Base-by-base conservation (phyloP, 371 early-diverging fungal genomes). In the Mucor lusitanicus region DNA sequence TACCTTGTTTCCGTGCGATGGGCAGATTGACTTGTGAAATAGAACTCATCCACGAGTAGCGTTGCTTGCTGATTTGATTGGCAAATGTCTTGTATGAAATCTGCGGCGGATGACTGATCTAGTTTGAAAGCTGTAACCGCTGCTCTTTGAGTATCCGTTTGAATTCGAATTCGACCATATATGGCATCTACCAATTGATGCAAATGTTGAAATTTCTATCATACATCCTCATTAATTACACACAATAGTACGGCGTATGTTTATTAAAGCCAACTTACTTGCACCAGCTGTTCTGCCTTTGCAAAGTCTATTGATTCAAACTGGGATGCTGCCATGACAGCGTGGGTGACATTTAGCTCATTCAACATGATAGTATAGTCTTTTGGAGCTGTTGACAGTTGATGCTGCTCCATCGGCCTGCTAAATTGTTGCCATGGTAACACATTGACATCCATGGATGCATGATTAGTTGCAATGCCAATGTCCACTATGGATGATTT, bases 341-440 rank as follows among this genome's bases (percentile, higher is more conserved):
- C 57, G 30, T 65, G 54, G 0, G 70, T 55, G 28, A 56, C 27
- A 56, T 54, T 42, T 3, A 69, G 35, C 3, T 69, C 56, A 3
- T 69, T 27, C 12, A 65, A n/a, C 61, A 70, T 60, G 11, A 30
- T 17, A 12, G 42, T 28, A 25, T 65, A 70, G 7, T 63, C 54
- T 40, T 55, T 42, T 32, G 54, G n/a, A 28, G 30, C 56, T 13
- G 30, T 17, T 44, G 8, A 39, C 30, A 32, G 35, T 19, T 17
- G 48, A 8, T 33, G 25, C 3, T 19, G 33, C 6, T 17, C 46
- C 17, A 23, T 19, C 23, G 50, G 40, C 32, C 25, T 11, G 12
- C 59, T 15, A 53, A 27, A 69, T 42, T 64, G 33, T 17, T 69
- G 46, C 69, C 69, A 69, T 25, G 69, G 64, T 33, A 64, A 12